phyloP scores from a whole-genome alignment of 345 rosid species.

The Atalantia buxifolia region DNA sequence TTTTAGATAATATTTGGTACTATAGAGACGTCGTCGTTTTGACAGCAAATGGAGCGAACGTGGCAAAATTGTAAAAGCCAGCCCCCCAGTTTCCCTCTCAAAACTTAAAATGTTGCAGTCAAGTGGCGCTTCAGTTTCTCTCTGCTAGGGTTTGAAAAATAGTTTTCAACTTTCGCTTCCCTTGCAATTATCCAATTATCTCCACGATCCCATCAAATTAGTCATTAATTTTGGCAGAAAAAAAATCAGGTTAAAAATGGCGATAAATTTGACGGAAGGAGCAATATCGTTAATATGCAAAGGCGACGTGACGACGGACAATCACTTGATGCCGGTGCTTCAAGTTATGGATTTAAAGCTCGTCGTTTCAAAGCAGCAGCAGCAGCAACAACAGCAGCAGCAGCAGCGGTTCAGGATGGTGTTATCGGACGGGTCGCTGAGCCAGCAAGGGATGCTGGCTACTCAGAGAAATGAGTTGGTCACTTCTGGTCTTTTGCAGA shows the following conservation, averaged over 20 bases:
- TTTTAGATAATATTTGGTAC: too few species aligned
- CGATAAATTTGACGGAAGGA: slow-evolving; percentile 56
- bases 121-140: not conserved
- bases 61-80: not conserved
- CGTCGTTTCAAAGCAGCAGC: slow-evolving; percentile 47
- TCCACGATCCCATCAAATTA: too few species aligned
- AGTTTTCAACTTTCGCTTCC: too few species aligned
- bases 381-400: slow-evolving; percentile 28
- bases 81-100: not conserved
- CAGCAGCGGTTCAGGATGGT: slow-evolving; percentile 46
- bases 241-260: slow-evolving; percentile 17
- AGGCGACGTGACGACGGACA: slow-evolving; percentile 41
- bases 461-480: slow-evolving; percentile 53
- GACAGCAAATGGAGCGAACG: not conserved
- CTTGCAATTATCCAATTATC: too few species aligned
- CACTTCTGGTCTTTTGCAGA: slow-evolving; percentile 41
- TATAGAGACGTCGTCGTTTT: too few species aligned
- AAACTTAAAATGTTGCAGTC: not conserved
- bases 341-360: slow-evolving; percentile 72
- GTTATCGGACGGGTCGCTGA: slow-evolving; percentile 60
- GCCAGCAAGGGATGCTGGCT: slow-evolving; percentile 73
- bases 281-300: slow-evolving; percentile 47
- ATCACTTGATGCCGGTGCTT: slow-evolving; percentile 54
- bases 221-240: too few species aligned
- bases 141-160: not conserved